Evolutionary conservation across 176 grass and related monocot genomes (phyloP).

Genomic region (Musa beccarii): DNA sequence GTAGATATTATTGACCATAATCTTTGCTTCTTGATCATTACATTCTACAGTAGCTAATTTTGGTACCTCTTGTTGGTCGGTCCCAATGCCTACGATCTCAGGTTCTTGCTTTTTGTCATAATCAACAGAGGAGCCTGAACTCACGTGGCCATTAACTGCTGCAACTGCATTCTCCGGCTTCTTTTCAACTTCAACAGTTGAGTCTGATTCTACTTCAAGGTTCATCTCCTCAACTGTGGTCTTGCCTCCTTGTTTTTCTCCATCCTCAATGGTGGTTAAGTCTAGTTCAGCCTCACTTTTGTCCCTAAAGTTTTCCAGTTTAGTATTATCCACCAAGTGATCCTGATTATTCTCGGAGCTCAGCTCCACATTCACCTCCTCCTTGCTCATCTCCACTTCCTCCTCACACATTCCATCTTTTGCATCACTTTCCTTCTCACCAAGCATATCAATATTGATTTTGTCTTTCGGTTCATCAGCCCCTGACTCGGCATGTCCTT

Average conservation of each 20-base stretch:
- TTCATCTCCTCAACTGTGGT: background rate
- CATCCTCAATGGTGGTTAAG: background rate
- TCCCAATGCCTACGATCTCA: background rate
- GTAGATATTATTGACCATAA: background rate
- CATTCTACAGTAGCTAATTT: constrained; percentile 8
- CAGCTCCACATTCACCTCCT: background rate
- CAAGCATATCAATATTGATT: background rate
- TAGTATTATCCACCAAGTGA: background rate
- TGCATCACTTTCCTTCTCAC: constrained; percentile 5
- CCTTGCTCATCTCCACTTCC: background rate
- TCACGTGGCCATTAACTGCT: background rate
- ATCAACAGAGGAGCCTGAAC: constrained; percentile 1
- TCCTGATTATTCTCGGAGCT: background rate
- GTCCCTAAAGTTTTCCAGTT: background rate
- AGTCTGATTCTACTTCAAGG: background rate
- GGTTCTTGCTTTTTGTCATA: constrained; percentile 5
- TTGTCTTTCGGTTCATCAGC: no score
- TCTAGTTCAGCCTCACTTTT: background rate
- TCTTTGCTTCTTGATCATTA: constrained; percentile 12
- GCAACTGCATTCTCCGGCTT: background rate
- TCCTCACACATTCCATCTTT: background rate
- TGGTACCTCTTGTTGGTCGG: background rate
- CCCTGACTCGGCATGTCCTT: constrained; percentile 4
- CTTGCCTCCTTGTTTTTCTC: background rate
- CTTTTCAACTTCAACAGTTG: constrained; percentile 2